These are phyloP conservation scores for Petunia secreta DNA, from an alignment of 257 asterid genomes.

Conservation along the genomic window DNA sequence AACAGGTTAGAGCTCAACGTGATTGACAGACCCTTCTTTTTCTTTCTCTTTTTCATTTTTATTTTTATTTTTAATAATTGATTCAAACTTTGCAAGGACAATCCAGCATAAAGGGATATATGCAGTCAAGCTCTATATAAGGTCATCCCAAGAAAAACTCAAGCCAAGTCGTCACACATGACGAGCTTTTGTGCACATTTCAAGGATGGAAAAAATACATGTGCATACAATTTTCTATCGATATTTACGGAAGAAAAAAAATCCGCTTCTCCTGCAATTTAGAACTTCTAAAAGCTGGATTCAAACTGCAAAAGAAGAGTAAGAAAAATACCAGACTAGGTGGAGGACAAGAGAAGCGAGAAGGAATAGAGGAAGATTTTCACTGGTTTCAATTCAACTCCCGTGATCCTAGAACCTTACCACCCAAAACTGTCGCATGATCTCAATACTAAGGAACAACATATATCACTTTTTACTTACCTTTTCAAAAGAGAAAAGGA, in stretches of 20 bases:
- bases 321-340: neutral
- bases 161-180: constrained; percentile 11
- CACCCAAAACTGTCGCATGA: neutral
- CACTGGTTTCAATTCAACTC: neutral
- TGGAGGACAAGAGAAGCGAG: neutral
- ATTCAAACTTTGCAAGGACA: neutral
- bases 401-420: neutral
- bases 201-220: neutral
- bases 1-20: neutral
- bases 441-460: neutral
- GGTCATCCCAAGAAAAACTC: constrained; percentile 21
- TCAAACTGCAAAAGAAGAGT: neutral
- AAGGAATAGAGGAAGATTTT: neutral
- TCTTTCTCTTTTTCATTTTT: neutral
- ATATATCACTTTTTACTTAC: neutral
- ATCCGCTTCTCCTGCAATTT: neutral
- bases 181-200: neutral
- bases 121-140: constrained; percentile 11
- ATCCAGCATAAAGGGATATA: neutral
- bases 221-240: neutral
- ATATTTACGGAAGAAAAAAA: constrained; percentile 4
- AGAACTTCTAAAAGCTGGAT: neutral
- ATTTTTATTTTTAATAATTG: neutral
- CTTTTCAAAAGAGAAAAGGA: too few relatives aligned
- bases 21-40: neutral